Conservation (phyloP, 2,329 filamentous ascomycete species). For the Beauveria sp. region DNA sequence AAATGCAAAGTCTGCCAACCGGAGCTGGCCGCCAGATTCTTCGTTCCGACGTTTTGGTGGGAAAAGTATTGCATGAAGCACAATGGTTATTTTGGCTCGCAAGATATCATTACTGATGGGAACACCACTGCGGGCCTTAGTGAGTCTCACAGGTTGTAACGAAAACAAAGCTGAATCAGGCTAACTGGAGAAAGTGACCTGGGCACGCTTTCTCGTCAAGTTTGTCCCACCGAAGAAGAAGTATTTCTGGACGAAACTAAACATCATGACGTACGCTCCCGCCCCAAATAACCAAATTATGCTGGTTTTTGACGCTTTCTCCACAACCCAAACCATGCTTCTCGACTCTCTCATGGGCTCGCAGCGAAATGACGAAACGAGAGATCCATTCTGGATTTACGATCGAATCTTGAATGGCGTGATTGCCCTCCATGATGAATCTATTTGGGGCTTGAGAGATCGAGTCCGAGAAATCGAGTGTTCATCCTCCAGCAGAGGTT, state of each 20-base stretch:
- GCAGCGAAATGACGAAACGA: conserved; percentile 9
- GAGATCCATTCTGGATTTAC: conserved; percentile 31
- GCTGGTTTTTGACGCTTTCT: conserved; percentile 23
- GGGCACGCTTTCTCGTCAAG: conserved; percentile 26
- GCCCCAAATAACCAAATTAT: conserved; percentile 18
- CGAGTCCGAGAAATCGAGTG: conserved; percentile 28
- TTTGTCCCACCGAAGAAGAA: conserved; percentile 13
- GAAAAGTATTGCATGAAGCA: background rate
- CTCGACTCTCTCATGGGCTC: background rate
- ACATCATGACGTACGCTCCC: conserved; percentile 23
- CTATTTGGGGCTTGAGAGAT: conserved; percentile 33
- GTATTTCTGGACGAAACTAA: conserved; percentile 29
- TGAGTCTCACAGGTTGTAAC: conserved; percentile 10
- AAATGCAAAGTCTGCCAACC: background rate
- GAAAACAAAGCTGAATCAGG: too few species aligned
- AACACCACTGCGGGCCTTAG: conserved; percentile 13
- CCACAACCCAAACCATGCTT: conserved; percentile 7
- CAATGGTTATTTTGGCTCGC: conserved; percentile 14
- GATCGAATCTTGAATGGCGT: conserved; percentile 23
- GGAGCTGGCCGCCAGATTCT: background rate
- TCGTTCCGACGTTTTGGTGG: conserved; percentile 11
- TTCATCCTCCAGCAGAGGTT: background rate
- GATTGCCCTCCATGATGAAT: conserved; percentile 22
- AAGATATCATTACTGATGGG: conserved; percentile 12
- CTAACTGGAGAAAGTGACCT: conserved; percentile 20